Conservation (phyloP, 345 rosid genomes). For the Arabis hirsuta region DNA sequence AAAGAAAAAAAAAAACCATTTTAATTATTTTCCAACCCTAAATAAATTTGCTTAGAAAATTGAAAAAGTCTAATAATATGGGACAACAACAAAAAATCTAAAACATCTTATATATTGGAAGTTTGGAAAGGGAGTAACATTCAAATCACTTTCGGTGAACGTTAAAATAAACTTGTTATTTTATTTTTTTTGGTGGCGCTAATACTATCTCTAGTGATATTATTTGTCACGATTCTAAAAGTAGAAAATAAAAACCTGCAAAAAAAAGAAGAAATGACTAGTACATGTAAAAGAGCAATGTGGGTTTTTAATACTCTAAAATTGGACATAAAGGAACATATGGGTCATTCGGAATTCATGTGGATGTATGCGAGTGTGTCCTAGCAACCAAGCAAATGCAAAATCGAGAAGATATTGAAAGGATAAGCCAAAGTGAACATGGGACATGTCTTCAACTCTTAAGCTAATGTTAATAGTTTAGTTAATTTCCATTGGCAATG, state of each 20-base stretch:
- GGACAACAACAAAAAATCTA: too few species aligned
- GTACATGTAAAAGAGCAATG: slow-evolving; percentile 8
- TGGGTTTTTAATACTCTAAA: background rate
- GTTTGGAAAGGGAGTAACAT: background rate
- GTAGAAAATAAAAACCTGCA: background rate
- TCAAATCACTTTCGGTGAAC: background rate
- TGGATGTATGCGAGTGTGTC: slow-evolving; percentile 39
- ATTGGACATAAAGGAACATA: slow-evolving; percentile 36
- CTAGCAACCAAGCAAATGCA: slow-evolving; percentile 47
- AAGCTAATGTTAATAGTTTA: slow-evolving; percentile 34
- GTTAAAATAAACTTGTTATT: background rate
- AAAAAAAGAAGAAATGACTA: slow-evolving; percentile 1
- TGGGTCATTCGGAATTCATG: slow-evolving; percentile 46
- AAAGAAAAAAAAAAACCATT: too few species aligned
- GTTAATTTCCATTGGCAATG: slow-evolving; percentile 26
- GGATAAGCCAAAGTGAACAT: slow-evolving; percentile 47
- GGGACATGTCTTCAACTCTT: slow-evolving; percentile 41
- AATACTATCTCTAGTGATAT: background rate
- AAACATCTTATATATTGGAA: too few species aligned
- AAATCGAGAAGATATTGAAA: slow-evolving; percentile 38
- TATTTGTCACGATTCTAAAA: background rate
- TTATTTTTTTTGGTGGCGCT: background rate
- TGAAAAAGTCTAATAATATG: too few species aligned
- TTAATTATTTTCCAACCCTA: too few species aligned
- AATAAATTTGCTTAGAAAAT: too few species aligned